Base-by-base conservation (phyloP, 78 protist genomes). In the Isochrysis galbana region DNA sequence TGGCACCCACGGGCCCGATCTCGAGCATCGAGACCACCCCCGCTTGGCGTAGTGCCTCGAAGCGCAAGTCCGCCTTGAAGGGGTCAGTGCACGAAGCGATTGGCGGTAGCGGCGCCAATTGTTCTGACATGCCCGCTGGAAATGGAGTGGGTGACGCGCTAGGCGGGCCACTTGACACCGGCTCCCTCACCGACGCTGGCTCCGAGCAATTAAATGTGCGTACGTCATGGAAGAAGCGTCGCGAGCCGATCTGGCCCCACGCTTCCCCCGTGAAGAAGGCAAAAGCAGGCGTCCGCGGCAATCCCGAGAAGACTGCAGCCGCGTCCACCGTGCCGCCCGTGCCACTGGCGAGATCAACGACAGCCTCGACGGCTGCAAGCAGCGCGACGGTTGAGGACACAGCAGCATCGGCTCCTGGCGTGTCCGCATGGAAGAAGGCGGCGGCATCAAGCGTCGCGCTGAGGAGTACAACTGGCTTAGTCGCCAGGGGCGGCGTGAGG, bases 261-360 rank as follows among this genome's bases (percentile, higher is more conserved):
- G 88, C 88, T 41, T 80, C 55, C 26, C 55, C 88, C 29, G 51
- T 44, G 88, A 80, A 80, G 55, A 80, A 36, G 39, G 39, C 48
- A 38, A 80, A 80, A 5, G 23, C 34, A 23, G 46, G 47, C 46
- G 44, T 34, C 48, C 32, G 4, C 29, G 84, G 46, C n/a, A 77
- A 46, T n/a, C n/a, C n/a, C n/a, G n/a, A n/a, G n/a, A n/a, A n/a
- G n/a, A n/a, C n/a, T n/a, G n/a, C n/a, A n/a, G n/a, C n/a, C 84
- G 44, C 7, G 46, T 17, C 25, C 32, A 77, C 29, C 84, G 17
- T 41, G 44, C 29, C 74, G 4, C 29, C n/a, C 29, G 5, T 61
- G 74, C 74, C n/a, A n/a, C n/a, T n/a, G 82, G 39, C 82, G 82
- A 36, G 44, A 10, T 4, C 44, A 36, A 7, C 88, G 88, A 80